Percentiles rank a stretch among this genome's conserved stretches.
Conservation (phyloP, 202 grass and related monocot genomes). For the Tripidium arundinaceum region DNA sequence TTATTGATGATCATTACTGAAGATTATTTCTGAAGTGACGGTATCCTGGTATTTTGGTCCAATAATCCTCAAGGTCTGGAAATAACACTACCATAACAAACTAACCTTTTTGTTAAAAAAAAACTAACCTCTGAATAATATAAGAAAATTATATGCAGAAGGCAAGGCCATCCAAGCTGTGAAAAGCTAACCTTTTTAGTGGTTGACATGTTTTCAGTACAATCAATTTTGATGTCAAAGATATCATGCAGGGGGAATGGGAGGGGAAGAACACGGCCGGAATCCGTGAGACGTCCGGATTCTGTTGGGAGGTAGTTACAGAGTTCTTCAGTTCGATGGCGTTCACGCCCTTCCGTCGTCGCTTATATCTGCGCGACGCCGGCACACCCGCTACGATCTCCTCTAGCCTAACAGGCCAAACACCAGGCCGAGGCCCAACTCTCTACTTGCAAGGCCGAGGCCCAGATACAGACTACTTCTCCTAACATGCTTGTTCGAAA, state of each 20-base stretch:
- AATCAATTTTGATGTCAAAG: constrained; percentile 60
- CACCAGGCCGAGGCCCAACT: too few species aligned
- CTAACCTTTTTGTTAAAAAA: not conserved
- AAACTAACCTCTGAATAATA: not conserved
- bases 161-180: not conserved
- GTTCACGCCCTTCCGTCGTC: too few species aligned
- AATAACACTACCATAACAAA: not conserved
- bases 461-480: too few species aligned
- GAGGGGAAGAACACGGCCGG: too few species aligned
- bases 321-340: too few species aligned
- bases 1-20: not conserved
- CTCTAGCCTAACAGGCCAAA: too few species aligned
- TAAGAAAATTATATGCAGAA: not conserved
- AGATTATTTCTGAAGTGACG: not conserved
- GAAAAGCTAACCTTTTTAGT: constrained; percentile 49
- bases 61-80: not conserved
- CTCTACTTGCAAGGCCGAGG: too few species aligned
- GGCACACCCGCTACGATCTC: too few species aligned
- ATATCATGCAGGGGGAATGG: constrained; percentile 78
- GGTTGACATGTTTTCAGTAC: constrained; percentile 51
- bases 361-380: too few species aligned
- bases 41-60: not conserved
- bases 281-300: too few species aligned
- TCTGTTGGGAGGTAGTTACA: too few species aligned
- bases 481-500: too few species aligned